Base-by-base conservation (phyloP, 163 green algal species). In the Chlorella variabilis region DNA sequence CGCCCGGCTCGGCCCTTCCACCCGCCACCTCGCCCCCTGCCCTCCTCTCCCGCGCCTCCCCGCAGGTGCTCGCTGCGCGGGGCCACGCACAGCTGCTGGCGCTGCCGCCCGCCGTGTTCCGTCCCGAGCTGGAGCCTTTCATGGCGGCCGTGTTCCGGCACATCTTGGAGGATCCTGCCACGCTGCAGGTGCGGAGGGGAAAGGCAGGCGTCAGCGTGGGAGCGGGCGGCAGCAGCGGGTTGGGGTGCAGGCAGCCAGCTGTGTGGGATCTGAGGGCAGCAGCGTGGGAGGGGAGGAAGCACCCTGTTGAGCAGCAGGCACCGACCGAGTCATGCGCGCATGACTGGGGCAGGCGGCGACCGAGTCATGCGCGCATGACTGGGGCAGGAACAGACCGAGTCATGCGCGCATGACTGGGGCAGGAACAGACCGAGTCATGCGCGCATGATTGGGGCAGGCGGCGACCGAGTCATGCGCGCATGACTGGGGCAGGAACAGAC, bases 91-190 rank as follows among this genome's bases (percentile, higher is more conserved):
- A 93, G n/a, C 82, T 98, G 68, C 88, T 99, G 73, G 83, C 85
- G 0, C 84, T 98, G 41, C 96, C 96, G 1, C 51, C 81, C 17
- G 48, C 87, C 2, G 91, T 87, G 77, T 84, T 91, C 56, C 78
- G 78, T 25, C 86, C 89, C 3, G 84, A 89, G 27, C 90, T 93
- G 29, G 93, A 98, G 86, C 75, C 87, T 1, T 75, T 90, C 62
- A 90, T 96, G 31, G 84, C 91, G 2, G 82, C 92, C 9, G 87
- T 99, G 18, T 84, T 99, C 65, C 89, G 93, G 4, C 92, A 99
- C 82, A 84, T 98, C 49, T 81, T 98, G 78, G 96, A 99, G 84
- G 96, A 99, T 84, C 88, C 91, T 2, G 77, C 82, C 51, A 98
- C 95, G 15, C 90, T 98, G 75, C 92, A 96, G 84, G 76, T 76